phyloP scores from a whole-genome alignment of 2,329 filamentous ascomycete species.

The Xylaria sp. region DNA sequence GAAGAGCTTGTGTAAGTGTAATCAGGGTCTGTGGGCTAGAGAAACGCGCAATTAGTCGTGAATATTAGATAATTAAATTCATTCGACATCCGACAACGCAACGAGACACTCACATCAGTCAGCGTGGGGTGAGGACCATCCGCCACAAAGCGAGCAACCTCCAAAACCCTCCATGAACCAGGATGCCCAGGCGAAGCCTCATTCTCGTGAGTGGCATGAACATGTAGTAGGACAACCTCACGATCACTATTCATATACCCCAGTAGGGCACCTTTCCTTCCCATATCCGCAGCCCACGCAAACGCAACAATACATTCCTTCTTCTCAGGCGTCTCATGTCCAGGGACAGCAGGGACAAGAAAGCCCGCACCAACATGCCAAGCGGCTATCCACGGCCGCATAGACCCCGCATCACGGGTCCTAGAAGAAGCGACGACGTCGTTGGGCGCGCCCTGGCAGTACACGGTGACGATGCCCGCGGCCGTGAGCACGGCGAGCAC shows the following conservation, averaged over 20 bases:
- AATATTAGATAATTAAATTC: too few relatives aligned
- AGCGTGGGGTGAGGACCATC: conserved; percentile 57
- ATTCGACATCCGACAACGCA: not conserved
- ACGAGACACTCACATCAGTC: conserved; percentile 48
- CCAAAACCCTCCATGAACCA: conserved; percentile 61
- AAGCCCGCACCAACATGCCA: conserved; percentile 67
- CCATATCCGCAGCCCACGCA: conserved; percentile 62
- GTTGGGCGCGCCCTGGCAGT: conserved; percentile 60
- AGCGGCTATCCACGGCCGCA: conserved; percentile 62
- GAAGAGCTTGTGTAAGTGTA: conserved; percentile 61
- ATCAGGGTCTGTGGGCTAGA: conserved; percentile 57
- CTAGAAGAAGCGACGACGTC: conserved; percentile 40
- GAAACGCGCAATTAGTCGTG: not conserved
- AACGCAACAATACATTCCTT: conserved; percentile 60
- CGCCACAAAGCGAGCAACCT: conserved; percentile 62
- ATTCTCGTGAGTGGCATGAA: conserved; percentile 54
- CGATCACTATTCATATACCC: conserved; percentile 63
- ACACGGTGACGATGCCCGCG: conserved; percentile 61
- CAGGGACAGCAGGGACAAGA: conserved; percentile 58
- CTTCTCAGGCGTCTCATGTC: conserved; percentile 46
- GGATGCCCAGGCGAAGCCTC: conserved; percentile 38
- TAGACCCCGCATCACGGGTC: conserved; percentile 55
- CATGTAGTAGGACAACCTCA: conserved; percentile 63
- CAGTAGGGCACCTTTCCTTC: conserved; percentile 57
- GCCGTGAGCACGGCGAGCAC: conserved; percentile 64